These are phyloP conservation scores for Baorangia bicolor DNA, from an alignment of 768 basidiomycete genomes.

Conservation along the genomic window DNA sequence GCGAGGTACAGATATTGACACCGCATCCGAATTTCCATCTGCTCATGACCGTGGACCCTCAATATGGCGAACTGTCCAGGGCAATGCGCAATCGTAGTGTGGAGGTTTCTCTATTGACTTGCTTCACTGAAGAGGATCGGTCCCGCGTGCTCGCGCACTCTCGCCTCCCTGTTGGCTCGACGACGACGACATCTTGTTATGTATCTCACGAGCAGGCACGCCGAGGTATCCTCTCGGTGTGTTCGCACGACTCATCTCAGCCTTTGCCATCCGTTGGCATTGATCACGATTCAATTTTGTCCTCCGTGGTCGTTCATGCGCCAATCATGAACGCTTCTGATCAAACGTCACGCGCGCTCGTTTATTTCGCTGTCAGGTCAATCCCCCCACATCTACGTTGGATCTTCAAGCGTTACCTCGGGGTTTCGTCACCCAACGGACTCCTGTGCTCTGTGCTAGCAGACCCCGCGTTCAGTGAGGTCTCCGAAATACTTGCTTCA, in stretches of 20 bases:
- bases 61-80: slow-evolving; percentile 89
- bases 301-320: slow-evolving; percentile 41
- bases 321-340: slow-evolving; percentile 29
- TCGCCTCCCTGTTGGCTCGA: slow-evolving; percentile 43
- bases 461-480: slow-evolving; percentile 14
- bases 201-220: slow-evolving; percentile 24
- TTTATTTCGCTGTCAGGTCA: slow-evolving; percentile 29
- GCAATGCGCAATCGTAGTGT: slow-evolving; percentile 98
- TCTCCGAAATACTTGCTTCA: slow-evolving; percentile 11
- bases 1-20: slow-evolving; percentile 65
- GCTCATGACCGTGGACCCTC: slow-evolving; percentile 92
- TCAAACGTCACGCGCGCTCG: slow-evolving; percentile 20
- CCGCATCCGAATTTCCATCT: slow-evolving; percentile 91
- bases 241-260: neutral
- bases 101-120: slow-evolving; percentile 62
- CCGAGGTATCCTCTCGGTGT: slow-evolving; percentile 20
- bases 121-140: slow-evolving; percentile 45
- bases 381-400: slow-evolving; percentile 8
- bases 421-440: slow-evolving; percentile 6
- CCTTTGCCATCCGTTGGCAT: slow-evolving; percentile 39
- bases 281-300: slow-evolving; percentile 50
- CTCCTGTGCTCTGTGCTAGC: slow-evolving; percentile 20
- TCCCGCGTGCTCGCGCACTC: slow-evolving; percentile 44
- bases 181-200: slow-evolving; percentile 5
- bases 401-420: slow-evolving; percentile 26